Evolutionary conservation across 306 rosid genomes (phyloP), one percentile per base, ranked within the genome.

Genomic region (Sphenostylis stenocarpa): DNA sequence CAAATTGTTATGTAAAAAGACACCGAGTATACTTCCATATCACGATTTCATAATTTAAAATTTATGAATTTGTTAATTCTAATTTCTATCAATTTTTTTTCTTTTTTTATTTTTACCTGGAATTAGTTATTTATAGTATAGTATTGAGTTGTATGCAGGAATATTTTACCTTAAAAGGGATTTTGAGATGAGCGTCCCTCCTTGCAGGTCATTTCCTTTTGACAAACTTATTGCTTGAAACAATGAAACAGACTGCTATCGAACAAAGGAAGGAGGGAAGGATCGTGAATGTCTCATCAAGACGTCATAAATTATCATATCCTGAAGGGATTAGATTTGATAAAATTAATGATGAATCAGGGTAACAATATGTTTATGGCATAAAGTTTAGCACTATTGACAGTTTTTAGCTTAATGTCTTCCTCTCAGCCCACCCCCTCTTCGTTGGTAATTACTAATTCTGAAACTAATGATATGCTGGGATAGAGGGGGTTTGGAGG

Each of bases 171-270:
- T 16, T 64, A 11, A 64, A 11, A 48, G 14, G 33, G 52, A 17
- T 15, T 53, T 70, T 76, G 78, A 76, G 62, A 72, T 64, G 7
- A 70, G 36, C 61, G n/a, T 58, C 62, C 58, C 31, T 83, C 24
- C 28, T 15, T 83, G 75, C 87, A 88, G 96, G 96, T 67, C 96
- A 93, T 78, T 90, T 93, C 82, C 91, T 88, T 60, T 78, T 93
- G 90, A 90, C 94, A 70, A 76, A 87, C 72, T 89, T 90, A 58
- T 78, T 88, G 75, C 61, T 89, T 80, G 92, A 87, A 4, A 83
- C 86, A 20, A 86, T 87, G 92, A 92, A 88, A 75, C 73, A 21
- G 80, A 87, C 94, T 39, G 82, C 92, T 63, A 41, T 20, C 28
- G 76, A 85, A 84, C 82, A 86, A 48, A 74, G 73, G 17, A 90